Evolutionary conservation across 78 protist species (phyloP), one percentile per base, ranked within the genome.

Genomic region (Cavenderia fasciculata): DNA sequence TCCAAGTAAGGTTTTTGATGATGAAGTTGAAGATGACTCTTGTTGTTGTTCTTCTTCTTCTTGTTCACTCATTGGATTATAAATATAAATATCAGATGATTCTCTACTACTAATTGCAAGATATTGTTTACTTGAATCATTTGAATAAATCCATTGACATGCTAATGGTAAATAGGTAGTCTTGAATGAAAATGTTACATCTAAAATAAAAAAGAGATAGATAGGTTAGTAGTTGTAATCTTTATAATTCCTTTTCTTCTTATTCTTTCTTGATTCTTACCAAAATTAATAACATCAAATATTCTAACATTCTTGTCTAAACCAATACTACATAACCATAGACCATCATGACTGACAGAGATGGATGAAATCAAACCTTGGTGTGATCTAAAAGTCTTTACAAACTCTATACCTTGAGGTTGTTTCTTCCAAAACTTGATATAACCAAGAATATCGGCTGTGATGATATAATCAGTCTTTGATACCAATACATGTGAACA

Each of bases 391-490:
- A 86, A 98, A 47, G 86, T 87, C 92, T 97, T 98, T 41, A 98
- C 98, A 51, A 96, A 97, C 61, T 96, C 98, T 8, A 98, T 74
- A 8, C 96, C 98, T 23, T 27, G 40, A 1, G 36, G 73, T 57
- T 27, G 43, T 74, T 98, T 98, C 71, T 94, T 94, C 99, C 99
- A 98, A 52, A 98, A 98, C 90, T 98, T 98, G 38, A 98, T 21
- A 46, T 61, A 89, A 4, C 99, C 99, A 44, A 97, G 98, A n/a
- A 41, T 59, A 61, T 92, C 84, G 0, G 95, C 94, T 2, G 98
- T 98, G 25, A 97, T 36, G 7, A 97, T 43, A 46, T 85, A 98
- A 29, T 95, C 95, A 5, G 96, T 65, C 33, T 68, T 73, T 38
- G 54, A 16, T 18, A 70, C 68, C 1, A 18, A 11, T 47, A 74